Evolutionary conservation across 768 basidiomycete species (phyloP).

Genomic region (Rossbeevera mucosa): DNA sequence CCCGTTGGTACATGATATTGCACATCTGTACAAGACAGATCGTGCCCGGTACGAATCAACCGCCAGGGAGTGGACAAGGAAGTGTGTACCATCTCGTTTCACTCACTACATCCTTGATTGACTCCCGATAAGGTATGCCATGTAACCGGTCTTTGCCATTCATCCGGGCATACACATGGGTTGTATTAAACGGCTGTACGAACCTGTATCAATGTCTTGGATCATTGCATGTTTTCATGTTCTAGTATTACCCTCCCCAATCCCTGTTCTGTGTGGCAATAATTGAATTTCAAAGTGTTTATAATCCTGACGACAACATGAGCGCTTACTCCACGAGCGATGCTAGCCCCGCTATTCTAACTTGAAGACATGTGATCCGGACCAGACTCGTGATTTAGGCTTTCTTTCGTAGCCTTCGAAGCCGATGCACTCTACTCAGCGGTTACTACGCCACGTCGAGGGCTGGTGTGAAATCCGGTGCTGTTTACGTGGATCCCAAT

Average conservation of each 20-base stretch:
- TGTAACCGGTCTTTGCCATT: conserved; percentile 39
- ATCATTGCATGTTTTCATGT: conserved; percentile 30
- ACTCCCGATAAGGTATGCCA: conserved; percentile 39
- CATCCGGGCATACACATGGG: conserved; percentile 19
- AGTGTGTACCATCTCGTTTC: conserved; percentile 52
- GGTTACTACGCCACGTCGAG: neutral
- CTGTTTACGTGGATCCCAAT: neutral
- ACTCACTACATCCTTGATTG: neutral
- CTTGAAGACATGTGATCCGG: neutral
- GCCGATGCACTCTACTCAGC: neutral
- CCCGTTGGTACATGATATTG: conserved; percentile 97
- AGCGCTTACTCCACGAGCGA: neutral
- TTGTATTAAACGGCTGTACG: conserved; percentile 31
- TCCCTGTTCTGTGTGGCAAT: conserved; percentile 16
- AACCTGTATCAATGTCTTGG: conserved; percentile 33
- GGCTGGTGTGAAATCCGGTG: neutral
- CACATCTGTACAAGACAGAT: conserved; percentile 99
- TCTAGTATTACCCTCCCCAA: conserved; percentile 29
- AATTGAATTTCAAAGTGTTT: conserved; percentile 16
- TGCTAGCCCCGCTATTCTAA: too few relatives aligned
- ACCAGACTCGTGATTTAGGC: neutral
- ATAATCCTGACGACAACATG: conserved; percentile 1
- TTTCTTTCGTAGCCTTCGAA: neutral
- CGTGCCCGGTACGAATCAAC: conserved; percentile 95
- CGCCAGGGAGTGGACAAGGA: conserved; percentile 99